These are phyloP conservation scores for Suillus variegatus DNA, from an alignment of 768 basidiomycete genomes.

Conservation along the genomic window DNA sequence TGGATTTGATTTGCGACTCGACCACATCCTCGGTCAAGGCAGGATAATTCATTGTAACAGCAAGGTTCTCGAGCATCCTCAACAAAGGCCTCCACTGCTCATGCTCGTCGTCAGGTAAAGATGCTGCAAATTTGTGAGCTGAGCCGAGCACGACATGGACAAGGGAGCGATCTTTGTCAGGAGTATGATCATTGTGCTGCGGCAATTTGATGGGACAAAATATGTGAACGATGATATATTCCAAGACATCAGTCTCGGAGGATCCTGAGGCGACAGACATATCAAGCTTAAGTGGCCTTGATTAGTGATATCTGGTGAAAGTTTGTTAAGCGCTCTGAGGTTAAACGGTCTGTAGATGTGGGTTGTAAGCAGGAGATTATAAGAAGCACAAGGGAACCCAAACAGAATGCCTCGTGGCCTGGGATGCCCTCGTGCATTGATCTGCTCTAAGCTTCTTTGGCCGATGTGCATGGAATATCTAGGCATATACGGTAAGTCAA, in stretches of 20 bases:
- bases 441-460: background rate
- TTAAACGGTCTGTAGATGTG: background rate
- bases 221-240: constrained; percentile 11
- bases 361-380: background rate
- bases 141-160: constrained; percentile 19
- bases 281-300: background rate
- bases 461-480: background rate
- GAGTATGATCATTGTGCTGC: constrained; percentile 27
- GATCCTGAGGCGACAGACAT: background rate
- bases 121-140: constrained; percentile 19
- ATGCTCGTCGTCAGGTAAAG: constrained; percentile 10
- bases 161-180: constrained; percentile 24
- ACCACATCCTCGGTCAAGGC: constrained; percentile 6
- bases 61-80: constrained; percentile 22
- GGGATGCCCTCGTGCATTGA: background rate
- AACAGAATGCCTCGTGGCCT: background rate
- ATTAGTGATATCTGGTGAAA: background rate
- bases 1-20: constrained; percentile 16
- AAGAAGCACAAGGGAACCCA: background rate
- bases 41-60: background rate
- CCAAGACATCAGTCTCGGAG: background rate
- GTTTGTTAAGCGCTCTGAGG: background rate
- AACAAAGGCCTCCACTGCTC: constrained; percentile 26
- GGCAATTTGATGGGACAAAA: constrained; percentile 15
- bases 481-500: background rate